A percentile compares a stretch with the other conserved stretches of the same genome.
Evolutionary conservation across 257 asterid species (phyloP).

Genomic region (Ilex aquifolium): DNA sequence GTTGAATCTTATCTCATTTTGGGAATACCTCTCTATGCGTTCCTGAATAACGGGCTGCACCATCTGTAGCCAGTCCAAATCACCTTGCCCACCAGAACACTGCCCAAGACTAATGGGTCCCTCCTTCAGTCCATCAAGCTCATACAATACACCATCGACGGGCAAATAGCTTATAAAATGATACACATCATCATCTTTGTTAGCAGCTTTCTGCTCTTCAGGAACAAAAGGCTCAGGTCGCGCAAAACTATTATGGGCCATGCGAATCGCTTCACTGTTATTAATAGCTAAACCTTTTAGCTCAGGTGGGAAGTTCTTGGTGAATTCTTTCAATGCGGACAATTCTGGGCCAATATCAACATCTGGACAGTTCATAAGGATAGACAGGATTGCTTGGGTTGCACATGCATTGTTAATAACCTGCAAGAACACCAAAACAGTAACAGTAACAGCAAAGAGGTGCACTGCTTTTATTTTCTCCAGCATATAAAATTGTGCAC

Average conservation of each 20-base stretch:
- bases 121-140: constrained; percentile 96
- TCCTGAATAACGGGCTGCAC: constrained; percentile 92
- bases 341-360: constrained; percentile 87
- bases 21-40: constrained; percentile 79
- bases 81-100: constrained; percentile 61
- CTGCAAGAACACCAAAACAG: constrained; percentile 27
- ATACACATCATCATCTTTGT: constrained; percentile 89
- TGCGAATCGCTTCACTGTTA: constrained; percentile 91
- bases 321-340: constrained; percentile 75
- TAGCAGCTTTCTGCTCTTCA: constrained; percentile 80
- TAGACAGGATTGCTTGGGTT: constrained; percentile 94
- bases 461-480: constrained; percentile 3
- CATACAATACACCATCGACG: constrained; percentile 82
- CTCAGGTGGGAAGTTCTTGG: constrained; percentile 88
- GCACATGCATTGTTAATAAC: constrained; percentile 98
- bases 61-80: constrained; percentile 70
- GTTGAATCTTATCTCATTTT: constrained; percentile 86
- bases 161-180: constrained; percentile 97
- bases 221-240: constrained; percentile 94
- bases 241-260: constrained; percentile 95
- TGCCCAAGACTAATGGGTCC: constrained; percentile 96
- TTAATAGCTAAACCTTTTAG: constrained; percentile 90
- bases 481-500: constrained; percentile 8
- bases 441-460: constrained; percentile 10
- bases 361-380: constrained; percentile 79